Percentiles rank a stretch among this genome's conserved stretches.
Evolutionary conservation across 331 rosid species (phyloP).

Genomic region (Pyrus hybrid): DNA sequence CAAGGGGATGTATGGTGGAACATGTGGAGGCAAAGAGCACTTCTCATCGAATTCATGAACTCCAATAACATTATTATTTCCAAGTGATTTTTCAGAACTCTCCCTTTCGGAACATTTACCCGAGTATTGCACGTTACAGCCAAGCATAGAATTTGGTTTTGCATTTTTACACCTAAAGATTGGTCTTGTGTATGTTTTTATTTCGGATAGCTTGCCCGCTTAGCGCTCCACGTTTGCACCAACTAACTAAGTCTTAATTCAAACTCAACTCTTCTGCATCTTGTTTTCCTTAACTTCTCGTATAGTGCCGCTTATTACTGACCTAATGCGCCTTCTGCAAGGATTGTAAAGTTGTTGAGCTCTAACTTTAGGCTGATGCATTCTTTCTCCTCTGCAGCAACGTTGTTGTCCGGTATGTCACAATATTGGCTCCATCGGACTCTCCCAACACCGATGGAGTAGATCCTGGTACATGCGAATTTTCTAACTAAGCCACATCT

Average conservation of each 20-base stretch:
- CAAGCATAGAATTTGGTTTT: background rate
- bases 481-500: background rate
- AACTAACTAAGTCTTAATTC: background rate
- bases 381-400: slow-evolving; percentile 48
- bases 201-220: too few relatives aligned
- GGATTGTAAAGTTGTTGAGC: background rate
- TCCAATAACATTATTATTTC: slow-evolving; percentile 65
- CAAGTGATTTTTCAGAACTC: slow-evolving; percentile 66
- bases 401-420: slow-evolving; percentile 64
- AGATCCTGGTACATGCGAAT: slow-evolving; percentile 59
- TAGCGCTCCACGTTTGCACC: too few relatives aligned
- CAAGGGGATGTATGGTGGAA: slow-evolving; percentile 95
- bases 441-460: slow-evolving; percentile 96
- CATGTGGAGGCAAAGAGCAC: slow-evolving; percentile 90
- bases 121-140: slow-evolving; percentile 77
- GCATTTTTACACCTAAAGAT: background rate
- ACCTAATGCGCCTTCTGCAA: background rate
- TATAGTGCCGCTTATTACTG: background rate
- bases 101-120: slow-evolving; percentile 94
- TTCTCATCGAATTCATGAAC: slow-evolving; percentile 65
- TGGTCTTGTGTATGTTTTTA: background rate
- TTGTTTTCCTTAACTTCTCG: background rate
- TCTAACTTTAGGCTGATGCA: slow-evolving; percentile 4
- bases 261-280: background rate
- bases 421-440: slow-evolving; percentile 80